Evolutionary conservation across 352 stramenopile species (phyloP), one percentile per base, ranked within the genome.

Genomic region (Thraustotheca clavata): DNA sequence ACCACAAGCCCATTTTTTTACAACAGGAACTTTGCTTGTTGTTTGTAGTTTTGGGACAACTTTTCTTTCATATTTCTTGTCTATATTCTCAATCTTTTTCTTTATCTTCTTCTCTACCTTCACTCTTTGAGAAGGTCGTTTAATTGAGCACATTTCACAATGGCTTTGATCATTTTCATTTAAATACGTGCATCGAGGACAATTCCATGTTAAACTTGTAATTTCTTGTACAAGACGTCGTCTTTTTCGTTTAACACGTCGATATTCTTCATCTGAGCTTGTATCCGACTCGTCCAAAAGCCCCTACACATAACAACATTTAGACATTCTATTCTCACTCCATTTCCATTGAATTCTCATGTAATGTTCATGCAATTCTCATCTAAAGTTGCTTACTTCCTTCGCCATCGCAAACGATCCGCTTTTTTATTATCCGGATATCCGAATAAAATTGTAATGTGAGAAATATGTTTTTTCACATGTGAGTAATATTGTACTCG

Each of bases 101-200:
- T 32, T 49, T 20, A 57, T 35, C 24, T 62, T 54, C 18, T 12
- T 35, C 20, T n/a, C 26, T 47, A 34, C 7, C 33, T 29, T 62
- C 6, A 18, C 16, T 20, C 29, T 22, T 22, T 34, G 31, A 39
- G 43, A 52, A 18, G 14, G 26, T 36, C 72, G 71, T n/a, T 59
- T 46, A 12, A 62, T 77, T 18, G 70, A 66, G 55, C 78, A 86
- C 26, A 87, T 26, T 59, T 83, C 69, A 33, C 78, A 87, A 55
- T 39, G 1, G 20, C 47, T 3, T 61, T 60, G 46, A 2, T 20
- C 24, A n/a, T 69, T 27, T 57, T 69, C 68, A 46, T 87, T 86
- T 6, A 75, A 24, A 24, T 74, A 86, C 7, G 78, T 87, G 50
- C 78, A 87, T 40, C 69, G 71, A 6, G 47, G 46, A 14, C 76